A percentile compares a stretch with the other conserved stretches of the same genome.
Conservation (phyloP, 2,329 filamentous ascomycete species). For the Beauveria brongniartii region DNA sequence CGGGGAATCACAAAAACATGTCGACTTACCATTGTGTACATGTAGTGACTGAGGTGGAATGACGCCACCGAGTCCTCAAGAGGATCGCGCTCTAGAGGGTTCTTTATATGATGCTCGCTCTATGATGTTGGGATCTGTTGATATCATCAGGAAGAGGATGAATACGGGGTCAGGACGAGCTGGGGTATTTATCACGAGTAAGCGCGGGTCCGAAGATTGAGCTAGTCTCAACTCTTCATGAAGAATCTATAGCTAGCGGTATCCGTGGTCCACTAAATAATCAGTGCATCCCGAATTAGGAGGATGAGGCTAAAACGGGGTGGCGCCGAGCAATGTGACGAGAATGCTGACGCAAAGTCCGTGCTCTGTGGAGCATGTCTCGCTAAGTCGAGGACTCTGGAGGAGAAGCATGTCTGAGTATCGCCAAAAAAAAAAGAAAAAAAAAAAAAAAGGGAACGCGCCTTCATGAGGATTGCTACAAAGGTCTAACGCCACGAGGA, state of each 20-base stretch:
- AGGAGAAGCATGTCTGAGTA: not conserved
- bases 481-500: too few species aligned
- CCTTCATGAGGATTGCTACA: too few species aligned
- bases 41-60: not conserved
- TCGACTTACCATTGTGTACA: not conserved
- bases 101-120: not conserved
- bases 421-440: not conserved
- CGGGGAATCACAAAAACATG: too few species aligned
- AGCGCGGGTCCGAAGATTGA: not conserved
- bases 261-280: not conserved
- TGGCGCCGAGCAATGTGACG: not conserved
- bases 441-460: too few species aligned
- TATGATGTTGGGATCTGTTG: not conserved
- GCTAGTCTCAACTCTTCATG: not conserved
- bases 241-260: not conserved
- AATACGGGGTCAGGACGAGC: not conserved
- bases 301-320: constrained; percentile 1
- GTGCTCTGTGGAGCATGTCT: not conserved
- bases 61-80: not conserved
- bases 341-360: constrained; percentile 4
- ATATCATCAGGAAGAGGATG: not conserved
- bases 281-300: not conserved
- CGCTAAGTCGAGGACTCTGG: not conserved
- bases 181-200: not conserved
- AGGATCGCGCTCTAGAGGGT: not conserved